A percentile compares a stretch with the other conserved stretches of the same genome.
These are phyloP conservation scores for Gamarada debralockiae DNA, from an alignment of 495 filamentous ascomycete genomes.

Conservation along the genomic window DNA sequence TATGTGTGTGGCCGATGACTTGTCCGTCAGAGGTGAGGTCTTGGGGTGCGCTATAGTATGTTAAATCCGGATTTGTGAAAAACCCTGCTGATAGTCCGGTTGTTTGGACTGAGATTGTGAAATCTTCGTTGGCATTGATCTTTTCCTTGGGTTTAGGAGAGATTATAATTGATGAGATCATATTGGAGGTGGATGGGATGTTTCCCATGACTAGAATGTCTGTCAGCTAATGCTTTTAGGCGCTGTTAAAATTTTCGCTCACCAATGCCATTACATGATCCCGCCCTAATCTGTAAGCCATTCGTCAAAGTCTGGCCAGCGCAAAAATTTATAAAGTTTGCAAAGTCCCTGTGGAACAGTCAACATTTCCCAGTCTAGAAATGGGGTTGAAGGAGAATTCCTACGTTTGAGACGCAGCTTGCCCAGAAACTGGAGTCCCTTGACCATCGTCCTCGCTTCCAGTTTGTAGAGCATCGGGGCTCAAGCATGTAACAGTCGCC, in stretches of 20 bases:
- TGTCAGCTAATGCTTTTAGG: not conserved
- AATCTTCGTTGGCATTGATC: conserved; percentile 42
- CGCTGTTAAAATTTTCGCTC: conserved; percentile 43
- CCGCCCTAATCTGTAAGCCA: conserved; percentile 53
- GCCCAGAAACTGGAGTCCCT: conserved; percentile 33
- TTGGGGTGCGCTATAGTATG: conserved; percentile 68
- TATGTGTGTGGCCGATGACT: conserved; percentile 68
- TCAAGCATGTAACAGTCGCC: not conserved
- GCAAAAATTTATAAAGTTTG: conserved; percentile 71
- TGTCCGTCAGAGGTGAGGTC: conserved; percentile 42
- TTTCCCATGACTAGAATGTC: conserved; percentile 53
- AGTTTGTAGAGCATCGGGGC: conserved; percentile 14
- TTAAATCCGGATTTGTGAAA: conserved; percentile 58
- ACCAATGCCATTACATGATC: conserved; percentile 67
- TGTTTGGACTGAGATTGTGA: conserved; percentile 55
- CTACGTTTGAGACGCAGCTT: conserved; percentile 52
- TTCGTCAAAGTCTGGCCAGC: conserved; percentile 63
- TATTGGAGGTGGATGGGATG: conserved; percentile 55
- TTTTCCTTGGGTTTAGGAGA: conserved; percentile 48
- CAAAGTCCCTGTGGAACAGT: conserved; percentile 34
- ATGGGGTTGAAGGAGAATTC: conserved; percentile 25
- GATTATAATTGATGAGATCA: conserved; percentile 62
- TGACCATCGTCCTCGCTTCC: conserved; percentile 13
- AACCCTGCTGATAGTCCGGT: conserved; percentile 55
- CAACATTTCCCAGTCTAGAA: conserved; percentile 2